phyloP scores from a whole-genome alignment of 2,329 filamentous ascomycete genomes.

The Botryotinia globosa region DNA sequence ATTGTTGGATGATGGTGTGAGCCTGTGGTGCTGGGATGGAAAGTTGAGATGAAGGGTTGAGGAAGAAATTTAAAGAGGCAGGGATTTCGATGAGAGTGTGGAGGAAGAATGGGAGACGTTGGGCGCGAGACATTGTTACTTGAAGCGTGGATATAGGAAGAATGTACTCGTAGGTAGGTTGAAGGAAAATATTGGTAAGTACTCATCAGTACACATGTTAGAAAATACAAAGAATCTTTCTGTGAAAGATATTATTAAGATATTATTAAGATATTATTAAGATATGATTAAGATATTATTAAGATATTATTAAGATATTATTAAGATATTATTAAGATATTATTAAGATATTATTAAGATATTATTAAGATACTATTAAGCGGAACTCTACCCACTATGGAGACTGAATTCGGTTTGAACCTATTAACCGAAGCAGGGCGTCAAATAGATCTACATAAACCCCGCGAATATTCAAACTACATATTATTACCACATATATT shows the following conservation, averaged over 20 bases:
- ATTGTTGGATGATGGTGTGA: conserved; percentile 41
- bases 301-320: too few species aligned
- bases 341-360: too few species aligned
- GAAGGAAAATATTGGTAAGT: too few species aligned
- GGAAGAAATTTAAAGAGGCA: conserved; percentile 41
- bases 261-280: too few species aligned
- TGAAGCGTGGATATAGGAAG: neutral
- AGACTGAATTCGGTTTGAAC: neutral
- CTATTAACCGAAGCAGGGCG: neutral
- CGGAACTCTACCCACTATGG: neutral
- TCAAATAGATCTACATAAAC: neutral
- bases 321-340: too few species aligned
- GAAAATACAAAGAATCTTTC: neutral
- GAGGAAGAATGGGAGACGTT: conserved; percentile 32
- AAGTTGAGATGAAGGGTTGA: conserved; percentile 39
- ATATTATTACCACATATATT: neutral
- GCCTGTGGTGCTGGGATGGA: conserved; percentile 37
- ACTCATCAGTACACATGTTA: neutral
- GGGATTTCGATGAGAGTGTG: conserved; percentile 41
- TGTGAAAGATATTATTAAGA: neutral
- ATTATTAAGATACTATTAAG: neutral
- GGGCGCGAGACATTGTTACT: conserved; percentile 11
- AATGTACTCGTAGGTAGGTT: neutral
- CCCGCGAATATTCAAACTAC: neutral
- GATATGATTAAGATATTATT: too few species aligned